Percentiles rank a stretch among this genome's conserved stretches.
Conservation (phyloP, 495 filamentous ascomycete species). For the Penicillium soppii region DNA sequence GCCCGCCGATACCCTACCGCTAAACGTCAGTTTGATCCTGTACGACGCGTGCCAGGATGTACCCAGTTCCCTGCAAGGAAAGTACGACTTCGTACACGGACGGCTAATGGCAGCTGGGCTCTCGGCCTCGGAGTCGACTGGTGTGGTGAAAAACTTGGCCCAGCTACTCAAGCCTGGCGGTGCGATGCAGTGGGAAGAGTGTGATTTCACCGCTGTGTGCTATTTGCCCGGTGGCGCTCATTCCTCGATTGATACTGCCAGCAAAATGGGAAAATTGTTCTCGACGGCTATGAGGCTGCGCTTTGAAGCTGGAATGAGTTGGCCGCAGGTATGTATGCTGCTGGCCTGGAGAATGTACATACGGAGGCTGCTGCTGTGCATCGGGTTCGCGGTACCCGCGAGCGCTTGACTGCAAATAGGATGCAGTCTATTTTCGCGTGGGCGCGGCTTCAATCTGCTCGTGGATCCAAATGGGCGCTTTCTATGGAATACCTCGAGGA, state of each 20-base stretch:
- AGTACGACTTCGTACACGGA: conserved; percentile 39
- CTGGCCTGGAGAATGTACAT: neutral
- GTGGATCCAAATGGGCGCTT: conserved; percentile 4
- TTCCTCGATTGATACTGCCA: neutral
- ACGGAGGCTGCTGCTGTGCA: neutral
- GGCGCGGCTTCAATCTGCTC: conserved; percentile 4
- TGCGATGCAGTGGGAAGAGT: conserved; percentile 41
- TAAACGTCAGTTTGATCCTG: conserved; percentile 12
- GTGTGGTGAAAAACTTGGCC: conserved; percentile 19
- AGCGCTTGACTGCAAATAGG: neutral
- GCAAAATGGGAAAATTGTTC: conserved; percentile 5
- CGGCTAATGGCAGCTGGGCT: conserved; percentile 30
- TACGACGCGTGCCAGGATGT: conserved; percentile 20
- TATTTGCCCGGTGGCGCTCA: neutral
- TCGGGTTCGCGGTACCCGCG: neutral
- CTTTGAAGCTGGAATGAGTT: conserved; percentile 1
- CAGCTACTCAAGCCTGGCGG: conserved; percentile 37
- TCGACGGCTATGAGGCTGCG: neutral
- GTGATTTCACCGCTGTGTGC: neutral
- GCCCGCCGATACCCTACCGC: conserved; percentile 21
- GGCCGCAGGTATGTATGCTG: neutral
- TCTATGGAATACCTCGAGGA: conserved; percentile 2
- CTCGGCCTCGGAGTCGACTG: conserved; percentile 15
- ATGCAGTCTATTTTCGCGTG: conserved; percentile 15
- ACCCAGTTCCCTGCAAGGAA: conserved; percentile 16